Evolutionary conservation across 2,329 filamentous ascomycete genomes (phyloP), one percentile per base, ranked within the genome.

Genomic region (Microdochium bolleyi): DNA sequence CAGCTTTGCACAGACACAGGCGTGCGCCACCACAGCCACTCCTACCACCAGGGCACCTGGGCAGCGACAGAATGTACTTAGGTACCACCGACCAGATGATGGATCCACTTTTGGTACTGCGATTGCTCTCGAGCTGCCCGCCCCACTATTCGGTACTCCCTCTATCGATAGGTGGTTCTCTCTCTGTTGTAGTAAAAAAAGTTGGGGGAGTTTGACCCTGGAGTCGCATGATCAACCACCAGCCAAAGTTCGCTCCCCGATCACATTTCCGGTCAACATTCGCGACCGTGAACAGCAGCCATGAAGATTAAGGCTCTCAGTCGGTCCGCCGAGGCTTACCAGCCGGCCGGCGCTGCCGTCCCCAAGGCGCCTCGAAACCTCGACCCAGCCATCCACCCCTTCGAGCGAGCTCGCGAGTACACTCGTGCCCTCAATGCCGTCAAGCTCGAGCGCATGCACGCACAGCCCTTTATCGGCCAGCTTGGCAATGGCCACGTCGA

Each of bases 371-470:
- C 84, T 55, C 80, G 84, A 59, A 89, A 88, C 64, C 78, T 95
- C 63, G 89, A 95, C 72, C 88, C 92, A 25, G 85, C 88, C 44
- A 80, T 92, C 55, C 91, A 96, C 71, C 92, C 89, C 2, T 96
- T 96, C 70, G 91, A 95, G 71, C 80, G 90, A 63, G 92, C 92
- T 49, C 78, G 91, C 69, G 92, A 96, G 73, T 92, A 91, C 66
- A 89, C 85, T 14, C 74, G 85, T 60, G 85, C 86, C 11, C 74
- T 89, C 56, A 88, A 32, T 19, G 41, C 41, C 14, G 90, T 91
- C 54, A 96, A 96, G 70, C 74, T 96, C 56, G 90, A 96, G 72
- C 87, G 92, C 61, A 92, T 96, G 87, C 95, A 95, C 69, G 86
- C 86, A 27, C 78, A 85, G 51, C 88, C 89, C 57, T 67, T 70